Evolutionary conservation across 129 eudicot genomes (phyloP).

Genomic region (Pulicaria dysenterica): DNA sequence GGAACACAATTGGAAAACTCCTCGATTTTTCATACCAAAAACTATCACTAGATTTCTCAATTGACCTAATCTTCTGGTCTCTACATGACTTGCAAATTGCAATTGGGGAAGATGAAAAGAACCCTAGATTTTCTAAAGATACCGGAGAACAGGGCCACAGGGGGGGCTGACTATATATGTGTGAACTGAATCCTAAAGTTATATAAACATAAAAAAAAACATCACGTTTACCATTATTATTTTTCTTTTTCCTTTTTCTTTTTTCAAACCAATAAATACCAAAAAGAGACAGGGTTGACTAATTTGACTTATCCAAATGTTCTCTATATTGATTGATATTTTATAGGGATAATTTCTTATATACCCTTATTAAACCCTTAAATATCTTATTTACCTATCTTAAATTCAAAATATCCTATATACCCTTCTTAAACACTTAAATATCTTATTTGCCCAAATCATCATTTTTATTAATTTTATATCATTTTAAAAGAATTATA

Average conservation of each 20-base stretch:
- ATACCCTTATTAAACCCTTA: no score
- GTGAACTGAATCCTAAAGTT: slow-evolving; percentile 15
- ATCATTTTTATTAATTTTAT: no score
- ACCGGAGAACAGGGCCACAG: slow-evolving; percentile 12
- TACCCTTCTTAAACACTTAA: no score
- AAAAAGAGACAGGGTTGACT: background rate
- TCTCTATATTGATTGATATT: background rate
- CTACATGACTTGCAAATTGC: slow-evolving; percentile 25
- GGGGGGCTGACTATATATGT: background rate
- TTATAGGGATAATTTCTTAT: no score
- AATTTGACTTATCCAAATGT: background rate
- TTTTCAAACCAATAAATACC: background rate
- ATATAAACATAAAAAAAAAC: slow-evolving; percentile 3
- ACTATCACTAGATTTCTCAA: background rate
- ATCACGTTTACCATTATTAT: slow-evolving; percentile 12
- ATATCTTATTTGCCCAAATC: no score
- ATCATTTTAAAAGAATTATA: no score
- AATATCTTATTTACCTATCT: no score
- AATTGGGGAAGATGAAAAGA: slow-evolving; percentile 29
- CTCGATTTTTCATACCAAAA: slow-evolving; percentile 3
- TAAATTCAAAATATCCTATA: no score
- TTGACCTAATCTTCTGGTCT: slow-evolving; percentile 26
- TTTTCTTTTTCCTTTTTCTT: background rate
- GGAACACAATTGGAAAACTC: slow-evolving; percentile 13
- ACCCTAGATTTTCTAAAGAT: slow-evolving; percentile 34